Base-by-base conservation (phyloP, 163 green algal genomes). In the Botryococcus braunii region DNA sequence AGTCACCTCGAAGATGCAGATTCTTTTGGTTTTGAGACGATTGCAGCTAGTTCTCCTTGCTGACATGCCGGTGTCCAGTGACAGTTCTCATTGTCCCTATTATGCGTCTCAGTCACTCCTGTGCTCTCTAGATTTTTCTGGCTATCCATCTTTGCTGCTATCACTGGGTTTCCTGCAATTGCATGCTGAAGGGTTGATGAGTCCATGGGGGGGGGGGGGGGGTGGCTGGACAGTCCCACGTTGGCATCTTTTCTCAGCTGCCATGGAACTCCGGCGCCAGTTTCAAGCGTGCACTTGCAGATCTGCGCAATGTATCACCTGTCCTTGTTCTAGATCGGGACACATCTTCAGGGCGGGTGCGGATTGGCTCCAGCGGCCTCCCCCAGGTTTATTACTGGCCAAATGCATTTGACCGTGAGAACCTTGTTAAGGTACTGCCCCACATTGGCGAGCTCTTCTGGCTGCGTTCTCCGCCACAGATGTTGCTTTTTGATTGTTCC, bases 321-420 rank as follows among this genome's bases (percentile, higher is more conserved):
- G 67, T 76, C 21, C 41, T 78, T 35, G 70, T 79, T 3, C 75
- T 79, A 34, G 61, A 67, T 21, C 68, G 81, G 3, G 81, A 87
- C 74, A 65, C 52, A 11, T 65, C 60, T 35, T 60, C 32, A 25
- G 82, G 82, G 23, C 50, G 66, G 27, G 77, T 91, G 32, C 59
- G 31, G 23, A 57, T 85, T n/a, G 80, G 84, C 69, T 23, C 46
- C 11, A 27, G 57, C 47, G 85, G 85, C 1, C 48, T 63, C 38
- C 85, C 85, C 8, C 59, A 69, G 23, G 41, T 90, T 13, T 43
- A 76, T 31, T 92, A 92, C 79, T 73, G 68, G 68, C 57, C 40
- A 5, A 41, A 38, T 38, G 27, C 8, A 0, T n/a, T 52, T 37
- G 69, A 74, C 48, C 69, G 39, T 23, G n/a, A 57, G 4, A 63